phyloP scores from a whole-genome alignment of 2,329 filamentous ascomycete species.

The Alternaria triticina region DNA sequence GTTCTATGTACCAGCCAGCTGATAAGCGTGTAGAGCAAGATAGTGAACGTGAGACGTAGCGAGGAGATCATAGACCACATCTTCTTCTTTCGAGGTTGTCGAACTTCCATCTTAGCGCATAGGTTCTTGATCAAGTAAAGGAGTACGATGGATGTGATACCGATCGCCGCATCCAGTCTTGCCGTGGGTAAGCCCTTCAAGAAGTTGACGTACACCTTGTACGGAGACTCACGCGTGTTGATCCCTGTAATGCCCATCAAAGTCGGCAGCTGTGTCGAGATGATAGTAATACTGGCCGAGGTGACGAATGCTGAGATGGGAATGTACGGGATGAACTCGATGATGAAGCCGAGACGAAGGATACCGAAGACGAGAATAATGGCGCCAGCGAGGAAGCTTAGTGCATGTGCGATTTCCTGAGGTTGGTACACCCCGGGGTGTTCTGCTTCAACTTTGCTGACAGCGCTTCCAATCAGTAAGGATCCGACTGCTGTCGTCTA shows the following conservation, averaged over 20 bases:
- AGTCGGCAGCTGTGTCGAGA: slow-evolving; percentile 77
- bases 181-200: slow-evolving; percentile 72
- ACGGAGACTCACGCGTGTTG: slow-evolving; percentile 77
- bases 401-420: slow-evolving; percentile 75
- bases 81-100: slow-evolving; percentile 71
- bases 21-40: slow-evolving; percentile 86
- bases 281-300: slow-evolving; percentile 89
- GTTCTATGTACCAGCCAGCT: slow-evolving; percentile 74
- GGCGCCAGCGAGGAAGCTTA: slow-evolving; percentile 77
- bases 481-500: slow-evolving; percentile 95
- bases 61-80: slow-evolving; percentile 86
- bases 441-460: slow-evolving; percentile 65
- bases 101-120: slow-evolving; percentile 70
- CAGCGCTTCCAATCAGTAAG: slow-evolving; percentile 80
- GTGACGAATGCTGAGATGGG: slow-evolving; percentile 97
- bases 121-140: slow-evolving; percentile 67
- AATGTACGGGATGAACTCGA: slow-evolving; percentile 89
- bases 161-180: slow-evolving; percentile 83
- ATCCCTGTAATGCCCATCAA: slow-evolving; percentile 80
- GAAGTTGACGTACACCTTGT: slow-evolving; percentile 81
- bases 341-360: slow-evolving; percentile 82
- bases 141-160: slow-evolving; percentile 78
- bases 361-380: slow-evolving; percentile 83
- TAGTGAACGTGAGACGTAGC: slow-evolving; percentile 84
- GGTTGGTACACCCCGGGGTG: slow-evolving; percentile 63